Base-by-base conservation (phyloP, 163 green algal species). In the Volvox carteri region DNA sequence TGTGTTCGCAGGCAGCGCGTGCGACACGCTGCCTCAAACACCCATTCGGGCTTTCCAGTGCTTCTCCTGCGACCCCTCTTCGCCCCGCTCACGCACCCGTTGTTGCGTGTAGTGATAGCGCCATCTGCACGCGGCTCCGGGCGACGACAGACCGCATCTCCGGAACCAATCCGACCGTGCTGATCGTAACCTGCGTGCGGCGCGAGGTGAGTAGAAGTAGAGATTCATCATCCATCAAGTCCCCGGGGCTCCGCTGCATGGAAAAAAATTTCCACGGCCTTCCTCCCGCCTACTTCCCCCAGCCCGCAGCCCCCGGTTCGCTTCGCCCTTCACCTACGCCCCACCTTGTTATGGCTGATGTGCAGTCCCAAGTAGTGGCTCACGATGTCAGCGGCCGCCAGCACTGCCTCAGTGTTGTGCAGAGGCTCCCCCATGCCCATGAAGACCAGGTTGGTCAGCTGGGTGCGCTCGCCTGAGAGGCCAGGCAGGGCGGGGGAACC, bases 71-170 rank as follows among this genome's bases (percentile, higher is more conserved):
- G n/a, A n/a, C n/a, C n/a, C 1, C 78, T 18, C 48, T 30, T 54
- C 21, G n/a, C 62, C 73, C 2, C 86, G 7, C 85, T 91, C 86
- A 7, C 87, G 92, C 94, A 90, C 99, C 97, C 28, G 96, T 99
- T 39, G 97, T 98, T 28, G 97, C 97, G 86, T 99, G 97, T 68
- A 99, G 95, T 1, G 94, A 98, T 19, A 99, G 93, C 0, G 98
- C 98, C 58, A 99, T 90, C 88, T 96, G 93, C 4, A 91, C 96
- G 0, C 88, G 83, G 80, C 79, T 93, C 33, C 80, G 73, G 1
- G 81, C 72, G 39, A 89, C 67, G 68, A 99, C 97, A 0, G 67
- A 48, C 28, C 90, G 90, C 77, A 99, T 96, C 90, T 98, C 90
- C 0, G 95, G 95, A 25, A 99, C 95, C 42, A 99, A 94, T 4